A percentile compares a stretch with the other conserved stretches of the same genome.
Conservation (phyloP, 164 flowering plant genomes). For the Paratinospora sagittata region DNA sequence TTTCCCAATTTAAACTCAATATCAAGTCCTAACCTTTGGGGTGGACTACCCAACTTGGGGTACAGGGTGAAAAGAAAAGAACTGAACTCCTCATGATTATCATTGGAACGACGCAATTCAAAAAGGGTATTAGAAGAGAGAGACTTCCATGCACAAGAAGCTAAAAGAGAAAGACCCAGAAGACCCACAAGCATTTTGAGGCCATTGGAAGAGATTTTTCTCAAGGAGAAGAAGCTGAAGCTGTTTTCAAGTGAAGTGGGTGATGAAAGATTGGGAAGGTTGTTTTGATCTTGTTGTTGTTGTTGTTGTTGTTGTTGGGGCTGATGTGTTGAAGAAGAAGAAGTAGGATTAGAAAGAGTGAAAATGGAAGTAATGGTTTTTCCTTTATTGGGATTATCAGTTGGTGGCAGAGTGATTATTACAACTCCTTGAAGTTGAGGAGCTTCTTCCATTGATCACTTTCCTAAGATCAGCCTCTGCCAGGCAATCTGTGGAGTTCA, state of each 20-base stretch:
- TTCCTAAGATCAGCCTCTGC: background rate
- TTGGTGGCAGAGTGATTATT: conserved; percentile 70
- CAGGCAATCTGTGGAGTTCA: background rate
- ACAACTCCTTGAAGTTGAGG: conserved; percentile 44
- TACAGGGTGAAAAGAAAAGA: conserved; percentile 51
- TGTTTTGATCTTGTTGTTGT: no score
- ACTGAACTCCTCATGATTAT: conserved; percentile 23
- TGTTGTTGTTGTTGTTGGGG: conserved; percentile 9
- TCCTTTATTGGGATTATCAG: conserved; percentile 61
- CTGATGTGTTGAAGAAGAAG: conserved; percentile 10
- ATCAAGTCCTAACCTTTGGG: conserved; percentile 17
- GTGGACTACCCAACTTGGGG: conserved; percentile 27
- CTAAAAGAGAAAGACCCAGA: conserved; percentile 37
- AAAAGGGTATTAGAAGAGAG: conserved; percentile 19
- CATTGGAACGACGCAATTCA: conserved; percentile 20
- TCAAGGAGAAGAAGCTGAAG: conserved; percentile 14
- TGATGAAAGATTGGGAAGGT: no score
- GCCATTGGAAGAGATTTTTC: conserved; percentile 11
- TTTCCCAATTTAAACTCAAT: conserved; percentile 45
- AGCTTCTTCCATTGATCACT: conserved; percentile 18
- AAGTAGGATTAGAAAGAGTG: no score
- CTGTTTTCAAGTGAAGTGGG: conserved; percentile 15
- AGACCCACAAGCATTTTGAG: conserved; percentile 27
- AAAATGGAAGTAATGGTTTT: conserved; percentile 65
- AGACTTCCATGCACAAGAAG: conserved; percentile 21